These are phyloP conservation scores for Phytophthora sansomeana DNA, from an alignment of 352 stramenopile species.

Conservation along the genomic window DNA sequence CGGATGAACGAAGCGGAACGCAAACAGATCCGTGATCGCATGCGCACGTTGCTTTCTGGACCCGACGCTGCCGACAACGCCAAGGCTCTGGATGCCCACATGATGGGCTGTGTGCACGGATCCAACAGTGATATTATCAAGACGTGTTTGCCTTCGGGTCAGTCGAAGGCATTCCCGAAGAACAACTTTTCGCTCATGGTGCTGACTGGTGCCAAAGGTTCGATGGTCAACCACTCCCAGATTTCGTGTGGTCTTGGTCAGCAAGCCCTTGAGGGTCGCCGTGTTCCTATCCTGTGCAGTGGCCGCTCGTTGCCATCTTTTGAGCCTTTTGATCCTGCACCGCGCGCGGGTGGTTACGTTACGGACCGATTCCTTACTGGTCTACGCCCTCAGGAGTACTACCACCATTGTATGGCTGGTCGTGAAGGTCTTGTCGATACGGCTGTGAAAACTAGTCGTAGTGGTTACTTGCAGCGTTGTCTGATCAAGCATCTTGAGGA, in stretches of 20 bases:
- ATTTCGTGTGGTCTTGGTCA: conserved; percentile 99
- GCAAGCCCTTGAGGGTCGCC: conserved; percentile 98
- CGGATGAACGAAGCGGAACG: conserved; percentile 89
- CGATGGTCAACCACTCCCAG: conserved; percentile 99
- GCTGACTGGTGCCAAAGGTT: conserved; percentile 99
- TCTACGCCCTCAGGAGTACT: conserved; percentile 98
- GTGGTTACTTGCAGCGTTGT: conserved; percentile 99
- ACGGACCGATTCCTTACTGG: conserved; percentile 99
- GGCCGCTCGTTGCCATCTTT: conserved; percentile 99
- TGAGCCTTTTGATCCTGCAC: conserved; percentile 97
- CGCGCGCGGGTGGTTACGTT: conserved; percentile 99
- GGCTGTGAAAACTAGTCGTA: conserved; percentile 99
- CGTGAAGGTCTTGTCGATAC: conserved; percentile 99
- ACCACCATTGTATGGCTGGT: conserved; percentile 99
- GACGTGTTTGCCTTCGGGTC: conserved; percentile 97
- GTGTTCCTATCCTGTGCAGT: conserved; percentile 98
- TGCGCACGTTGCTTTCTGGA: conserved; percentile 77
- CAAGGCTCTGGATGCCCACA: conserved; percentile 87
- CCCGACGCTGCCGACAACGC: conserved; percentile 78
- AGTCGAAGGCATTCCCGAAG: conserved; percentile 97
- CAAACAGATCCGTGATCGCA: conserved; percentile 72
- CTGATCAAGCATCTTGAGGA: conserved; percentile 99
- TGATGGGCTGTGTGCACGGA: conserved; percentile 91
- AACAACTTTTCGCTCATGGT: conserved; percentile 99
- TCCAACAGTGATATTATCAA: conserved; percentile 99